Evolutionary conservation across 1,139 yeast genomes (phyloP), one percentile per base, ranked within the genome.

Genomic region (Sugiyamaella neomexicana): DNA sequence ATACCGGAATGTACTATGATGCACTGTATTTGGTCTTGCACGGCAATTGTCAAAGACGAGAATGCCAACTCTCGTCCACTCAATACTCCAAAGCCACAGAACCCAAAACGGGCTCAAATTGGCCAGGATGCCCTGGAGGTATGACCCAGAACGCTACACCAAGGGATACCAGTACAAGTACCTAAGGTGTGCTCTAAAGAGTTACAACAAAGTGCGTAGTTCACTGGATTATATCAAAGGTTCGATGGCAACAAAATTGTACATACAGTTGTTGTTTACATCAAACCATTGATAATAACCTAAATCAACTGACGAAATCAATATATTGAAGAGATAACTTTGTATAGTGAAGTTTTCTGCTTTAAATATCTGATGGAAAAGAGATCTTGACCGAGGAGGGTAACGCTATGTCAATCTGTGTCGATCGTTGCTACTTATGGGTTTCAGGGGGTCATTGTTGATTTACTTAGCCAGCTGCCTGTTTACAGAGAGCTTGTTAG

Each of bases 1-100:
- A 52, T 48, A 50, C 58, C 60, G 58, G 53, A 61, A 58, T 57
- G 68, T 65, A 65, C 67, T 65, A 64, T 65, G 67, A 65, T 64
- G 65, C 65, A 64, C 67, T 53, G 44, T 47, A 50, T 32, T 52
- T 53, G 39, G 20, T 55, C 58, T 55, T 12, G 52, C 53, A 49
- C 45, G 15, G 34, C 49, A 32, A 38, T 16, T 32, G 46, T 25
- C 47, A 20, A n/a, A 13, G 34, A 49, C 40, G 31, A 42, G 43
- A 37, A 39, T 46, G 25, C 46, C 36, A 59, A 53, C 29, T 50
- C 20, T 27, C 40, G n/a, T 25, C 41, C 36, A 45, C 51, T 32
- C 40, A 23, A 47, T 31, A 47, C 29, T 20, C 40, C 52, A 53
- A 38, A 40, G 40, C 48, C 52, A 53, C 58, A 48, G 53, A 37